Evolutionary conservation across 2,329 filamentous ascomycete genomes (phyloP), one percentile per base, ranked within the genome.

Genomic region (Talaromyces atroroseus): DNA sequence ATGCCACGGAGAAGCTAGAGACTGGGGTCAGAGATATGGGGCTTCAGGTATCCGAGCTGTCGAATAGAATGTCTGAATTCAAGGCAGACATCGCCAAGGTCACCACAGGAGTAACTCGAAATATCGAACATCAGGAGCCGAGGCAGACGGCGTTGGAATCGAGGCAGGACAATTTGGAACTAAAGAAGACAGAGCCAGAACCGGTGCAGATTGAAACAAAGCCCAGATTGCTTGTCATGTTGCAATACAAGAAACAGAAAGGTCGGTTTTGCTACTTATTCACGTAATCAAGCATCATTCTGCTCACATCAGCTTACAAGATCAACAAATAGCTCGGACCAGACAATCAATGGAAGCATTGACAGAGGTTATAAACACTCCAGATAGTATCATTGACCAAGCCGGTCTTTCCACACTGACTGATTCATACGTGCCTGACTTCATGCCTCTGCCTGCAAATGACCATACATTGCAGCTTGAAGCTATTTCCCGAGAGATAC

Each of bases 401-500:
- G 36, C 32, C 7, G 38, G 23, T 8, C 4, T 57, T 12, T 57
- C 49, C 8, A 52, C 56, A 1, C n/a, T 38, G 29, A 44, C 50
- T 5, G 50, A 53, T 11, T 45, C 50, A 46, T 26, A 21, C 14
- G 40, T 58, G 12, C 47, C 62, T 1, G 44, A 36, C 44, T 44
- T 51, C 23, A 44, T 59, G 14, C 32, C 42, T n/a, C 10, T 8
- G 29, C 49, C 58, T 14, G 12, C 32, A 36, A 6, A 48, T 14
- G 21, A 49, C 2, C 21, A 32, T 8, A 40, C 16, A 16, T 21
- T 21, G 40, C 18, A 38, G 36, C 21, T 48, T 36, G 54, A 40
- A 21, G 11, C 11, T 8, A 49, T 52, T n/a, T 55, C 60, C 32
- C 44, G 21, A 14, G 12, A 26, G 2, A 50, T 69, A 29, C 58